These are phyloP conservation scores for Paraphaeosphaeria minitans DNA, from an alignment of 2,329 filamentous ascomycete species.

Conservation along the genomic window DNA sequence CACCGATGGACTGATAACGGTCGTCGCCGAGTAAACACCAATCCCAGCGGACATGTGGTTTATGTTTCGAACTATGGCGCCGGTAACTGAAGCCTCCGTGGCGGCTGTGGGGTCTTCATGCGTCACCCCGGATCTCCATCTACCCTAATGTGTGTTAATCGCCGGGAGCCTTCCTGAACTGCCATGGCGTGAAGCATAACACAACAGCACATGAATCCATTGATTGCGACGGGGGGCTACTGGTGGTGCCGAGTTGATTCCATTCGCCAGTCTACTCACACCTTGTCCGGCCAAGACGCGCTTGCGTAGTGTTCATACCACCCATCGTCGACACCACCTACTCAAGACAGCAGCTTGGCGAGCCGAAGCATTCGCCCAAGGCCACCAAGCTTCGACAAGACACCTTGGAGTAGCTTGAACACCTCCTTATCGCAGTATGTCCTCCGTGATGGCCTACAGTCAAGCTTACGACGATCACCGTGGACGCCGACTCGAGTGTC, in stretches of 20 bases:
- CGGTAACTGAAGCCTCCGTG: conserved; percentile 3
- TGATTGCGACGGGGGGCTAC: neutral
- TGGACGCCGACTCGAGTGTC: neutral
- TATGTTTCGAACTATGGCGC: neutral
- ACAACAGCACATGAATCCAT: neutral
- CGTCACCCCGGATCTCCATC: neutral
- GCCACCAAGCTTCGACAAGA: conserved; percentile 16
- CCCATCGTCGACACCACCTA: conserved; percentile 6
- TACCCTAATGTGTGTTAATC: conserved; percentile 10
- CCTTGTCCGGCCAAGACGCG: neutral
- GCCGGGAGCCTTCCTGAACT: conserved; percentile 15
- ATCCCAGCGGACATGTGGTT: neutral
- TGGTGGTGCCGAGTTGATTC: neutral
- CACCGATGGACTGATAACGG: neutral
- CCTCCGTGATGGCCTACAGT: conserved; percentile 9
- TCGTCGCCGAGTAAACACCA: neutral
- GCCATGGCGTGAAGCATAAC: conserved; percentile 4
- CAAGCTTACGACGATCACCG: neutral
- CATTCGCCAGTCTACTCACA: neutral
- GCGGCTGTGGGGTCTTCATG: neutral
- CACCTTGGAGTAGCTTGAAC: conserved; percentile 11
- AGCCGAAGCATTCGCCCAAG: conserved; percentile 16
- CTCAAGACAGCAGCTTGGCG: conserved; percentile 17
- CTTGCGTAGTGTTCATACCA: neutral
- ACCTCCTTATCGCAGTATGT: conserved; percentile 16